Conservation (phyloP, 169 alveolate genomes). For the Plasmodium chabaudi region DNA sequence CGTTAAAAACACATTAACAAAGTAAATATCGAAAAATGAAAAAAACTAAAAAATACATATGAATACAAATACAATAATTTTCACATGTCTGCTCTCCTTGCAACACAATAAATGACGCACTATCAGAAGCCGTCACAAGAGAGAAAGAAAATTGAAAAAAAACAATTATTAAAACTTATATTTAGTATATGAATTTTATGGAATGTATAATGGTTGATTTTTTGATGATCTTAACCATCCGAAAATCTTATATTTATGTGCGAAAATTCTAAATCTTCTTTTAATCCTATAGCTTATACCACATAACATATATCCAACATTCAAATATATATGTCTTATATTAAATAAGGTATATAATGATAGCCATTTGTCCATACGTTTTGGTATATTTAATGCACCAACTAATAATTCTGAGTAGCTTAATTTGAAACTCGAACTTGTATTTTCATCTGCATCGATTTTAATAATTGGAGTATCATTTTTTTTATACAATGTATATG, state of each 20-base stretch:
- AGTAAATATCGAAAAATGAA: too few species aligned
- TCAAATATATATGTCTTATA: conserved; percentile 64
- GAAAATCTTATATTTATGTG: conserved; percentile 36
- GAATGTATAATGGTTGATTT: conserved; percentile 24
- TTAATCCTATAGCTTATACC: conserved; percentile 29
- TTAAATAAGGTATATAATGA: conserved; percentile 42
- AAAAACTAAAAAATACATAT: too few species aligned
- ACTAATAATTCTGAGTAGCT: conserved; percentile 22
- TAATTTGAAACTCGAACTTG: not conserved
- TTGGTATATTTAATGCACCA: conserved; percentile 15
- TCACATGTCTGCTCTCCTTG: too few species aligned
- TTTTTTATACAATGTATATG: conserved; percentile 1
- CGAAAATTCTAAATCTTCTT: conserved; percentile 25
- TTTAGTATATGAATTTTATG: not conserved
- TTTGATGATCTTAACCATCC: conserved; percentile 11
- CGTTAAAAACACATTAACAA: too few species aligned
- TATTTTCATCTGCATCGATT: not conserved
- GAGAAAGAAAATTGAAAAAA: too few species aligned
- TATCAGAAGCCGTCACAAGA: too few species aligned
- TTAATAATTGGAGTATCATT: not conserved
- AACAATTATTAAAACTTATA: too few species aligned
- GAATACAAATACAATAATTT: too few species aligned
- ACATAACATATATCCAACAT: conserved; percentile 33
- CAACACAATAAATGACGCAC: too few species aligned
- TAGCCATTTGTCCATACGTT: conserved; percentile 9